Evolutionary conservation across 2,329 filamentous ascomycete species (phyloP), one percentile per base, ranked within the genome.

Genomic region (Penicillium freii): DNA sequence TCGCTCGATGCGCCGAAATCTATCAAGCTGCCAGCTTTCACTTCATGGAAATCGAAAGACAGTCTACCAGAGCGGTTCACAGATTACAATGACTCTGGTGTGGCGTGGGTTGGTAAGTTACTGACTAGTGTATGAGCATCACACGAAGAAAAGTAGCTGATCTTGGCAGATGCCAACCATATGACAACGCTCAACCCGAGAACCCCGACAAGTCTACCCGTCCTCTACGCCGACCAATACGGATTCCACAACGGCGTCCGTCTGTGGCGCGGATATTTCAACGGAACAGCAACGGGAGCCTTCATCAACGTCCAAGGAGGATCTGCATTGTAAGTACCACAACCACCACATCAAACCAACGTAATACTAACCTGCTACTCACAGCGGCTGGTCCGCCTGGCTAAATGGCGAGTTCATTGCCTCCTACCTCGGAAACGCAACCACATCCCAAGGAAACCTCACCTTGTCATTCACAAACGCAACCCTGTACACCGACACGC

Each of bases 391-490:
- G 72, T 82, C 78, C 4, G 82, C 79, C 23, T 86, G 80, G 78
- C 70, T 87, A 0, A 87, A 87, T 68, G 81, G 81, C 9, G 66
- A 78, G 6, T 82, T 82, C 67, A 68, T 87, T 7, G 83, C 82
- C 21, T 84, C 83, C 0, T 82, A 77, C 69, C 74, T 83, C 5
- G 84, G 84, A 36, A 49, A 52, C 27, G 58, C 66, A 3, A 53
- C 60, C 13, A 49, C 50, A 13, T 58, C 61, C 13, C 66, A 66
- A 56, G 63, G 58, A 36, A 70, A 67, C 50, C 59, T 66, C 3
- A 75, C 77, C 0, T 75, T 86, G 21, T 78, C 79, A 0, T 85
- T 87, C 66, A 67, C 73, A 42, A 82, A 82, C 47, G 76, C 75
- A 3, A 81, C 78, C 2, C 62, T 84, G 0, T 69, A 72, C 39